These are phyloP conservation scores for Aspergillus viridinutans DNA, from an alignment of 2,329 filamentous ascomycete genomes.

Conservation along the genomic window DNA sequence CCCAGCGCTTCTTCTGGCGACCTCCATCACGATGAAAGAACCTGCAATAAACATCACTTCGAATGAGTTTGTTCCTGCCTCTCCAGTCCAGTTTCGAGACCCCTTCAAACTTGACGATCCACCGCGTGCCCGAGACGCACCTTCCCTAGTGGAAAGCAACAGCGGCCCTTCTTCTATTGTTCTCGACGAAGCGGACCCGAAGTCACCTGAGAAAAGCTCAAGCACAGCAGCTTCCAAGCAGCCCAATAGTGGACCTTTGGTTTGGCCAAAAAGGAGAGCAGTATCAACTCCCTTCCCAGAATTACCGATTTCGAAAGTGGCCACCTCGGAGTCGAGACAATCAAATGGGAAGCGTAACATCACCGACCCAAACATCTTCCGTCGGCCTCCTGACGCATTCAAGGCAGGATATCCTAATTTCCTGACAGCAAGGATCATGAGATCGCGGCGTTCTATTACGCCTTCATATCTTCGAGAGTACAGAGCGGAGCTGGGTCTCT, in stretches of 20 bases:
- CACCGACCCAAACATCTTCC: slow-evolving; percentile 37
- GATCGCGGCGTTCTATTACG: slow-evolving; percentile 11
- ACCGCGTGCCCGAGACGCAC: slow-evolving; percentile 5
- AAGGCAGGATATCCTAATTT: slow-evolving; percentile 19
- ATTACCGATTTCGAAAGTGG: slow-evolving; percentile 23
- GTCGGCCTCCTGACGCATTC: slow-evolving; percentile 30
- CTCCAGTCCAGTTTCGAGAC: slow-evolving; percentile 28
- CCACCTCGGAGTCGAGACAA: slow-evolving; percentile 19
- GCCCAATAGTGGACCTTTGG: slow-evolving; percentile 26
- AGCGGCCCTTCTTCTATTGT: slow-evolving; percentile 14
- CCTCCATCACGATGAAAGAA: slow-evolving; percentile 27
- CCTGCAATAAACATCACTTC: slow-evolving; percentile 21
- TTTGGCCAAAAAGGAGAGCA: slow-evolving; percentile 27
- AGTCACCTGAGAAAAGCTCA: slow-evolving; percentile 16
- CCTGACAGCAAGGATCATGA: slow-evolving; percentile 10
- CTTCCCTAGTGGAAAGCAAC: slow-evolving; percentile 8
- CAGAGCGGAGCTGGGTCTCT: slow-evolving; percentile 16
- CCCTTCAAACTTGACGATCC: slow-evolving; percentile 23
- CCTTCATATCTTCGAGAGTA: slow-evolving; percentile 25
- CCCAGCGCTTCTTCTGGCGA: slow-evolving; percentile 49
- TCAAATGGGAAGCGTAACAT: slow-evolving; percentile 35
- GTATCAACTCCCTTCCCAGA: slow-evolving; percentile 27
- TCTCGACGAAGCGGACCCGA: slow-evolving; percentile 22
- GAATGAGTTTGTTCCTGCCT: slow-evolving; percentile 17
- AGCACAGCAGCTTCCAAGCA: slow-evolving; percentile 27